Conservation (phyloP, 768 basidiomycete genomes). For the Leucosporidium creatinivorum region DNA sequence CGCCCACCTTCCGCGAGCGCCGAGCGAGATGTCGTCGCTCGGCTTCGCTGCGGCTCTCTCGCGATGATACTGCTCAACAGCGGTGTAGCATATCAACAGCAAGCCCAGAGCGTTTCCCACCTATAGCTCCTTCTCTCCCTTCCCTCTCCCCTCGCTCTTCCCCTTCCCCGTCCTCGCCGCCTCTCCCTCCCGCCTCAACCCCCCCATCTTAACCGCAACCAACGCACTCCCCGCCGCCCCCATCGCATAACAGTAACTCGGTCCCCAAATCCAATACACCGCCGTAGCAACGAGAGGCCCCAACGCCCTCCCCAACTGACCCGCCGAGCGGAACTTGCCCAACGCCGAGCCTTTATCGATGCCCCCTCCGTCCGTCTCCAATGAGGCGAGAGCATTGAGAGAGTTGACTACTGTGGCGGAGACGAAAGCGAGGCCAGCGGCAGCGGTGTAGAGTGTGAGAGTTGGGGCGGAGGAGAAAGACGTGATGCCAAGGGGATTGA, state of each 20-base stretch:
- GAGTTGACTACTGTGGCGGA: conserved; percentile 92
- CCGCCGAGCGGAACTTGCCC: conserved; percentile 80
- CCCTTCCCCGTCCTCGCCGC: not conserved
- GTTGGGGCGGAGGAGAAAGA: conserved; percentile 56
- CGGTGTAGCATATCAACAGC: no score
- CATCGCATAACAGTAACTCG: conserved; percentile 14
- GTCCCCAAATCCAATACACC: conserved; percentile 17
- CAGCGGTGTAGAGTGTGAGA: conserved; percentile 50
- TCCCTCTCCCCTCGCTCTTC: not conserved
- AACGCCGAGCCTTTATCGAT: conserved; percentile 58
- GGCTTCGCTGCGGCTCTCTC: no score
- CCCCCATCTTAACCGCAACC: not conserved
- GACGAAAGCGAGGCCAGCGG: conserved; percentile 82
- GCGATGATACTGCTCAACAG: no score
- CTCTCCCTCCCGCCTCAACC: not conserved
- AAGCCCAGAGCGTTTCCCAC: no score
- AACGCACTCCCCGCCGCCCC: not conserved
- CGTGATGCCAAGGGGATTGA: conserved; percentile 63
- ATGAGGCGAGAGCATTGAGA: conserved; percentile 79
- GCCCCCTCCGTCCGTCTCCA: conserved; percentile 62
- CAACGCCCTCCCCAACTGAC: conserved; percentile 85
- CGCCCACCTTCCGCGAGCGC: no score
- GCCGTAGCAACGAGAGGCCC: conserved; percentile 74
- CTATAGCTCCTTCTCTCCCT: not conserved
- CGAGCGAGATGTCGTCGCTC: no score